Base-by-base conservation (phyloP, 2,329 filamentous ascomycete species). In the Onygenales sp. region DNA sequence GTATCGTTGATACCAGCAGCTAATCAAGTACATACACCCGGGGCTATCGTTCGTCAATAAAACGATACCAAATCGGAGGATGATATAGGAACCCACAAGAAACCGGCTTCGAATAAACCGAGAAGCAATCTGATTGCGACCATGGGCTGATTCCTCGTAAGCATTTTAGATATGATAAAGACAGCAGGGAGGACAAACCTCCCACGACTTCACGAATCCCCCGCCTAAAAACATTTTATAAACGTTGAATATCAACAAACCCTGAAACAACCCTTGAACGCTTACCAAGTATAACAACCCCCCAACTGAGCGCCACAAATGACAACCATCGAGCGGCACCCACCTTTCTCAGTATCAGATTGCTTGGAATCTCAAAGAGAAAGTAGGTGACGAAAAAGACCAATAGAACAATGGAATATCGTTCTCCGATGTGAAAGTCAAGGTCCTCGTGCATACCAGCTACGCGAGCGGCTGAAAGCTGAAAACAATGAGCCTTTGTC, bases 1-100 rank as follows among this genome's bases (percentile, higher is more conserved):
- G 60, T 81, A 85, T 75, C 72, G 66, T 7, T 69, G 66, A 53
- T 75, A 74, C 72, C 72, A 74, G 3, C 69, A 73, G 11, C 64
- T 67, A 8, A 75, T 62, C 4, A 75, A 66, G 57, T 75, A 75
- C 17, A 76, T 70, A 43, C 73, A 75, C 32, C 70, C 72, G 0
- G 70, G 67, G 51, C 36, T 27, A n/a, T 33, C 33, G 13, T 32
- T 7, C 14, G 36, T 52, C 46, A 61, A n/a, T 31, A 39, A 32
- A 31, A 14, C 8, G 17, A 7, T 46, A 31, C 17, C 21, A 11
- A 2, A 45, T n/a, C 43, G 14, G 38, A 31, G 27, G 42, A 17
- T 17, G 32, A 10, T 10, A 32, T 43, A 14, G 31, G 27, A 11
- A 32, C 43, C 32, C n/a, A 35, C 13, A 73, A 71, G 7, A 73